phyloP scores from a whole-genome alignment of 805 yeast genomes.

The Saccharomycopsis fermentans region DNA sequence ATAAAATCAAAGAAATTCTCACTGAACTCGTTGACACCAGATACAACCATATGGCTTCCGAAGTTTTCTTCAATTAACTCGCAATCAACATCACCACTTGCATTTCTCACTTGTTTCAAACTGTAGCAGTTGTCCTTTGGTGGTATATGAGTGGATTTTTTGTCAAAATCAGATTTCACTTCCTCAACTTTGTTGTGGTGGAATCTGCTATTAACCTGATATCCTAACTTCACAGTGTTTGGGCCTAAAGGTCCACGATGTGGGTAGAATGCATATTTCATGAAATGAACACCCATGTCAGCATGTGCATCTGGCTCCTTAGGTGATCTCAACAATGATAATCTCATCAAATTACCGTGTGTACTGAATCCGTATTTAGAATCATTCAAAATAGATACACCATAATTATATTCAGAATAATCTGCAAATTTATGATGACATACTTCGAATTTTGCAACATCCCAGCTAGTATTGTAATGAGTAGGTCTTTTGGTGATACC shows the following conservation, averaged over 20 bases:
- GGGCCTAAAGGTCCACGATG: slow-evolving; percentile 59
- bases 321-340: slow-evolving; percentile 80
- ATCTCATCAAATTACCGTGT: slow-evolving; percentile 85
- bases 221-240: slow-evolving; percentile 62
- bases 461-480: slow-evolving; percentile 93
- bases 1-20: slow-evolving; percentile 19
- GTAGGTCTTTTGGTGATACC: slow-evolving; percentile 90
- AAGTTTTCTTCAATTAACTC: slow-evolving; percentile 22
- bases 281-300: slow-evolving; percentile 81
- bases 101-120: slow-evolving; percentile 5
- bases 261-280: slow-evolving; percentile 78
- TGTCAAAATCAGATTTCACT: background rate
- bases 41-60: slow-evolving; percentile 25
- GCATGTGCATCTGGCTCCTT: slow-evolving; percentile 93
- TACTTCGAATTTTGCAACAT: slow-evolving; percentile 91
- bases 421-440: slow-evolving; percentile 93
- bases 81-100: slow-evolving; percentile 10
- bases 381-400: slow-evolving; percentile 77
- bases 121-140: slow-evolving; percentile 4
- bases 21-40: slow-evolving; percentile 12
- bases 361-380: slow-evolving; percentile 87
- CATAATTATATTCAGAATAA: slow-evolving; percentile 75
- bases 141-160: background rate
- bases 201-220: slow-evolving; percentile 60
- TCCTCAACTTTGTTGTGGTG: slow-evolving; percentile 9